Base-by-base conservation (phyloP, 78 protist genomes). In the Dictyostelium capitatum region DNA sequence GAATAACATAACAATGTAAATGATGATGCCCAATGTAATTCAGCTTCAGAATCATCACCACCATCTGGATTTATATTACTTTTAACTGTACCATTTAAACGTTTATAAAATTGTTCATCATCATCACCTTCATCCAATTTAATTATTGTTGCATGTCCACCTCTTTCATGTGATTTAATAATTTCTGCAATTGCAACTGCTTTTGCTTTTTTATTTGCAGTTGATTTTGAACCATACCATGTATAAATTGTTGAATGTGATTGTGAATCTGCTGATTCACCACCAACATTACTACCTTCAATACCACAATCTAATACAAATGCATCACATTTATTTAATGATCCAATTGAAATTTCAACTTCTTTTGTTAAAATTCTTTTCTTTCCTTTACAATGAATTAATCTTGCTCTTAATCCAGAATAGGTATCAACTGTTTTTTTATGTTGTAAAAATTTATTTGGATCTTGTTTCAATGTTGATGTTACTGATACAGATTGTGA, bases 181-280 rank as follows among this genome's bases (percentile, higher is more conserved):
- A 85, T 85, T 47, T 85, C 92, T 4, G 92, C 92, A 20, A 85
- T 85, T 23, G 79, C 92, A 25, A 74, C 83, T 17, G 92, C 92
- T 37, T 85, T 85, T 0, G 83, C 37, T 65, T 85, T 85, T 10
- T 85, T 85, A 70, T 73, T 72, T 25, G 92, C 92, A 10, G 70
- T 48, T 59, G 92, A 15, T 65, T 85, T 85, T 5, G 78, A 57
- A 0, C 92, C 92, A 62, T 85, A 85, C 83, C 82, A 85, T 2
- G 43, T 47, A 37, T 43, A 85, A 56, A 85, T 85, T 11, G 65
- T 73, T n/a, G 83, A 57, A 53, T 85, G 92, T 15, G 82, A 48
- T 28, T 23, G 43, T 8, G 77, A 57, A 28, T 85, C 92, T 17
- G 19, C 57, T 14, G 83, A 74, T 20, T 85, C 92, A 30, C 92